Base-by-base conservation (phyloP, 139 green algal species). In the Monoraphidium neglectum region DNA sequence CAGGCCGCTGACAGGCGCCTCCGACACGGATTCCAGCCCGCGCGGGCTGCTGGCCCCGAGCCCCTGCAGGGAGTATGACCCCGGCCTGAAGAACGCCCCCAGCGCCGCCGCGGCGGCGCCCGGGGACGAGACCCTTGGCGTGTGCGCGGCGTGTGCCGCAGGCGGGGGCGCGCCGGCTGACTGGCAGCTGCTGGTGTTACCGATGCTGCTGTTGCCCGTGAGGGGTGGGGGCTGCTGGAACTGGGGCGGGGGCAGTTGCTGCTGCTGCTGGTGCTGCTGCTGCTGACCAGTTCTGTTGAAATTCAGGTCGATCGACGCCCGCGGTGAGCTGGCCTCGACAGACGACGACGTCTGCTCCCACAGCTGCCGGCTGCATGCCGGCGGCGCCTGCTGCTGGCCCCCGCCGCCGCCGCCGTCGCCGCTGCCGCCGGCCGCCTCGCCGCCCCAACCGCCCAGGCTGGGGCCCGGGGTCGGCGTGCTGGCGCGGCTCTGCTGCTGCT, bases 261-360 rank as follows among this genome's bases (percentile, higher is more conserved):
- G 16, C 61, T 68, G 61, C 61, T 68, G 61, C 35, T 68, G 28
- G 13, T 33, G 28, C 61, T 49, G 33, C 61, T 68, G 61, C 60
- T 68, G 60, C 60, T 68, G 60, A 32, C 46, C 33, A 32, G 40
- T 32, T 63, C 61, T 68, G 61, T 35, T 40, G 30, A 21, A 32
- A 21, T 4, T 10, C 28, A 12, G 32, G 1, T 30, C 1, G 16
- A 18, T 35, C 16, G 59, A 23, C n/a, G 23, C 13, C 8, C 33
- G 15, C 16, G 13, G 13, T 24, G 47, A 12, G 47, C 16, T 15
- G 13, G 47, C 47, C 47, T 12, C 47, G 13, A 47, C 30, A 15
- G 30, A 35, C 61, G 30, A n/a, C 33, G 40, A n/a, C n/a, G n/a
- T n/a, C n/a, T n/a, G n/a, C n/a, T n/a, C n/a, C n/a, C n/a, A n/a